Evolutionary conservation across 129 eudicot genomes (phyloP).

Genomic region (Daucus carota): DH1_v3.0 NC_030386.2:7474001-7474500

Average conservation of each 20-base stretch:
- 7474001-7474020: conserved; percentile 50
- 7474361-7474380: background rate
- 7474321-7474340: no score
- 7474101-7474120: conserved; percentile 72
- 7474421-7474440: no score
- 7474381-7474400: no score
- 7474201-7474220: conserved; percentile 87
- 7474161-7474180: conserved; percentile 74
- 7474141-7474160: conserved; percentile 75
- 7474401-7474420: no score
- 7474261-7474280: conserved; percentile 74
- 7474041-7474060: conserved; percentile 65
- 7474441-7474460: background rate
- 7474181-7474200: conserved; percentile 73
- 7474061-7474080: conserved; percentile 87
- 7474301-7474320: background rate
- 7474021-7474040: conserved; percentile 40
- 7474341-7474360: background rate
- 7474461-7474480: background rate
- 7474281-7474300: conserved; percentile 8
- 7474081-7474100: conserved; percentile 87
- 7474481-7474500: background rate
- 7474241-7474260: conserved; percentile 80
- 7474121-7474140: conserved; percentile 75
- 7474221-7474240: conserved; percentile 84